Evolutionary conservation across 139 green algal species (phyloP).

Genomic region (Coccomyxa sp.): DNA sequence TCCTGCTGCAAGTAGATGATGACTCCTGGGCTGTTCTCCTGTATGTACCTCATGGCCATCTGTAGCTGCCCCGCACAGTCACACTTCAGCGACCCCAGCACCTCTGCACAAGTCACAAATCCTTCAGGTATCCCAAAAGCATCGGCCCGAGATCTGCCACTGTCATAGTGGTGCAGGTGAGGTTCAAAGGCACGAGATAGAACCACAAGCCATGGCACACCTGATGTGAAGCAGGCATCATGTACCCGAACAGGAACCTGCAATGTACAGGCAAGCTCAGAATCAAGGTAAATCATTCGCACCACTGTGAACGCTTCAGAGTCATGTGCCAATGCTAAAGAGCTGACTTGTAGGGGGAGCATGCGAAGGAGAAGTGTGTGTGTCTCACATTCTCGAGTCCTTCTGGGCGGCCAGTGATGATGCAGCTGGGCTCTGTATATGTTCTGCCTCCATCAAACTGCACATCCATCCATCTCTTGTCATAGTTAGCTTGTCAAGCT

Average conservation of each 20-base stretch:
- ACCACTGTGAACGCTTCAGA: background rate
- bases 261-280: background rate
- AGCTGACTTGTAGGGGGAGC: background rate
- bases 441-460: constrained; percentile 73
- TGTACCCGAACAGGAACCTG: constrained; percentile 87
- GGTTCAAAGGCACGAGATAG: no score
- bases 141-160: no score
- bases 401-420: constrained; percentile 80
- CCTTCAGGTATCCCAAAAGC: background rate
- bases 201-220: no score
- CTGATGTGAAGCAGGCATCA: constrained; percentile 93
- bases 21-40: constrained; percentile 60
- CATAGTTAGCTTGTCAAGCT: background rate
- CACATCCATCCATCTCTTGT: background rate
- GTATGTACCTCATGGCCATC: constrained; percentile 78
- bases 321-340: background rate
- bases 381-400: constrained; percentile 55
- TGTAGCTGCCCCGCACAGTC: constrained; percentile 91
- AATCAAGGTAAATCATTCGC: background rate
- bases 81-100: constrained; percentile 92
- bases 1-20: constrained; percentile 97
- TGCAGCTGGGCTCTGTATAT: constrained; percentile 80
- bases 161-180: no score
- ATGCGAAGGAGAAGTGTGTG: background rate
- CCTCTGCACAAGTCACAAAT: constrained; percentile 52